phyloP scores from a whole-genome alignment of 306 rosid species.

The Calophaca sinica region DNA sequence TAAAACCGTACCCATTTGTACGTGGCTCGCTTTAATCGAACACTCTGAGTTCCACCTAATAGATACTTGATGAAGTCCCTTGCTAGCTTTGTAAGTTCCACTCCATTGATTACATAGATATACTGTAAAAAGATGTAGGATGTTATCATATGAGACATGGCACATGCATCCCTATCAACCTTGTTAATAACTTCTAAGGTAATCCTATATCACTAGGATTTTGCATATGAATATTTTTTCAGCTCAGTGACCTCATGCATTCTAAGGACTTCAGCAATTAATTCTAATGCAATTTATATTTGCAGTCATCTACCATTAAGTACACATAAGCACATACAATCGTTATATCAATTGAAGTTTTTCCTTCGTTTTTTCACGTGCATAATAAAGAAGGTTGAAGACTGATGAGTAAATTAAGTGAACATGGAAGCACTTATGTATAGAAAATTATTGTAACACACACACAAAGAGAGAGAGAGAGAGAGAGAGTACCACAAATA shows the following conservation, averaged over 20 bases:
- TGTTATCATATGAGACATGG: conserved; percentile 34
- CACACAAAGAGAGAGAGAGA: background rate
- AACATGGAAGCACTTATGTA: background rate
- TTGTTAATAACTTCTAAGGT: conserved; percentile 16
- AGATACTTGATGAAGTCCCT: conserved; percentile 73
- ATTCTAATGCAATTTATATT: conserved; percentile 9
- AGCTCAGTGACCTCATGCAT: conserved; percentile 23
- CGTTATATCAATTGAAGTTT: conserved; percentile 17
- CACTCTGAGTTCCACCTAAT: conserved; percentile 60
- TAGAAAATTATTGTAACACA: background rate
- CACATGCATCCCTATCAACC: conserved; percentile 3
- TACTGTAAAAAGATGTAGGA: conserved; percentile 59
- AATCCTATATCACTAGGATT: background rate
- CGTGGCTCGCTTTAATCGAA: conserved; percentile 62
- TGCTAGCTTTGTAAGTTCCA: conserved; percentile 65
- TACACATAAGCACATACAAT: conserved; percentile 3
- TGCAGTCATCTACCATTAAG: conserved; percentile 7
- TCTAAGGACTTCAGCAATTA: conserved; percentile 21
- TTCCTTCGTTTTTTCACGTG: conserved; percentile 24
- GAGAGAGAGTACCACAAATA: conserved; percentile 64
- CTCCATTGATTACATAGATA: conserved; percentile 66
- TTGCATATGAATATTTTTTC: conserved; percentile 14
- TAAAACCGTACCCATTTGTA: conserved; percentile 55
- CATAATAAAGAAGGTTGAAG: background rate
- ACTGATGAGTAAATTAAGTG: background rate